A percentile compares a stretch with the other conserved stretches of the same genome.
These are phyloP conservation scores for Curvularia sp. DNA, from an alignment of 2,329 filamentous ascomycete species.

Conservation along the genomic window DNA sequence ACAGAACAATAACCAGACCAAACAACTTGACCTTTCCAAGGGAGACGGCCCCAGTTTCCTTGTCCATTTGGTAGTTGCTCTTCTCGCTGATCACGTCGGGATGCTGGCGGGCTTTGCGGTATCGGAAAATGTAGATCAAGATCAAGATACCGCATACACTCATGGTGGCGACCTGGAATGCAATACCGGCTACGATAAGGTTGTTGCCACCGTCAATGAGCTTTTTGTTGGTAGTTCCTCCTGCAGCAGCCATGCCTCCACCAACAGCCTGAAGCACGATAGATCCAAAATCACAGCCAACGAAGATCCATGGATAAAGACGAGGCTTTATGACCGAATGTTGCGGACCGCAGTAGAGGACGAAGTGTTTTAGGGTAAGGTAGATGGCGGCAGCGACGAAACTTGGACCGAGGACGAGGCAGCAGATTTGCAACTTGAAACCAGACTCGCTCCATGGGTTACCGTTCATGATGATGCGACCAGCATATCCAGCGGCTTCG, in stretches of 20 bases:
- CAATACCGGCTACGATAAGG: constrained; percentile 64
- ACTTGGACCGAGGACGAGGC: constrained; percentile 53
- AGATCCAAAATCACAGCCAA: constrained; percentile 62
- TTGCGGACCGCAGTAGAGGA: constrained; percentile 53
- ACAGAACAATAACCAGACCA: constrained; percentile 38
- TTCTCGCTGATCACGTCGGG: constrained; percentile 27
- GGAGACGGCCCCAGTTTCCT: constrained; percentile 25
- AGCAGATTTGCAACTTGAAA: constrained; percentile 55
- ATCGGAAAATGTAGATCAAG: constrained; percentile 42
- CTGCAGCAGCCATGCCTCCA: constrained; percentile 60
- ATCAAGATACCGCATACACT: constrained; percentile 54
- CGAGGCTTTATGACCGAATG: constrained; percentile 49
- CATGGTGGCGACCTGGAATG: constrained; percentile 61
- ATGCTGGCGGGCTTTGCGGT: constrained; percentile 27
- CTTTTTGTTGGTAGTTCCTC: constrained; percentile 36
- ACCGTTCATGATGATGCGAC: constrained; percentile 51
- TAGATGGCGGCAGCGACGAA: constrained; percentile 58
- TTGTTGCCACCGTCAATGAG: constrained; percentile 56
- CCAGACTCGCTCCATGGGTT: constrained; percentile 54
- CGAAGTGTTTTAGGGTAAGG: constrained; percentile 56
- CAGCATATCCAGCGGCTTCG: constrained; percentile 54
- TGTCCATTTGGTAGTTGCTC: constrained; percentile 33
- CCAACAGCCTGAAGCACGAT: constrained; percentile 63
- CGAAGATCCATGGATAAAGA: constrained; percentile 64
- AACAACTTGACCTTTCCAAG: constrained; percentile 34